phyloP scores from a whole-genome alignment of 768 basidiomycete species.

The Macrolepiota albuminosa region DNA sequence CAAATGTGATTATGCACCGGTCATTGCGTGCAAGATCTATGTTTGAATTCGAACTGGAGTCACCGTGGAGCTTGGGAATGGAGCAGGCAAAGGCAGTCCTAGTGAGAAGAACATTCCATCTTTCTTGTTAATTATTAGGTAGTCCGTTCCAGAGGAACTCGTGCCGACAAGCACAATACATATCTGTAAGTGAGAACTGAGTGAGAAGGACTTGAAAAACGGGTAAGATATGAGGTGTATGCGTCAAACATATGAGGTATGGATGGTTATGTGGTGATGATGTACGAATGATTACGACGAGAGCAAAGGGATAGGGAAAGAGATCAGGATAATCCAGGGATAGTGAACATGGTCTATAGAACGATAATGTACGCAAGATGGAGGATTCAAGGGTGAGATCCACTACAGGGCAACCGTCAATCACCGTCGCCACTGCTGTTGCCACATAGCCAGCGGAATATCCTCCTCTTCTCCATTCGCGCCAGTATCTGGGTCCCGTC shows the following conservation, averaged over 20 bases:
- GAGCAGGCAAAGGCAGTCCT: neutral
- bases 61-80: neutral
- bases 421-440: slow-evolving; percentile 66
- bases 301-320: slow-evolving; percentile 1
- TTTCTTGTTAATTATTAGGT: slow-evolving; percentile 14
- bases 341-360: slow-evolving; percentile 20
- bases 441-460: slow-evolving; percentile 73
- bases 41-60: neutral
- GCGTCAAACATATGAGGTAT: slow-evolving; percentile 3
- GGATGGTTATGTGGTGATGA: slow-evolving; percentile 5
- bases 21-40: neutral
- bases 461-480: slow-evolving; percentile 65
- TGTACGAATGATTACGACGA: slow-evolving; percentile 6
- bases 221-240: slow-evolving; percentile 12
- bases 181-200: slow-evolving; percentile 12
- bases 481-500: slow-evolving; percentile 19
- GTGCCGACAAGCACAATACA: slow-evolving; percentile 12
- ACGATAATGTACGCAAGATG: slow-evolving; percentile 8
- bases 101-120: slow-evolving; percentile 2
- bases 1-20: neutral
- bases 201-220: slow-evolving; percentile 9
- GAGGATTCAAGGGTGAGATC: slow-evolving; percentile 9
- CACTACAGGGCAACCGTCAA: slow-evolving; percentile 3
- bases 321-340: slow-evolving; percentile 14
- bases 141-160: slow-evolving; percentile 14